Evolutionary conservation across 768 basidiomycete genomes (phyloP).

Genomic region (Suillus variegatus): DNA sequence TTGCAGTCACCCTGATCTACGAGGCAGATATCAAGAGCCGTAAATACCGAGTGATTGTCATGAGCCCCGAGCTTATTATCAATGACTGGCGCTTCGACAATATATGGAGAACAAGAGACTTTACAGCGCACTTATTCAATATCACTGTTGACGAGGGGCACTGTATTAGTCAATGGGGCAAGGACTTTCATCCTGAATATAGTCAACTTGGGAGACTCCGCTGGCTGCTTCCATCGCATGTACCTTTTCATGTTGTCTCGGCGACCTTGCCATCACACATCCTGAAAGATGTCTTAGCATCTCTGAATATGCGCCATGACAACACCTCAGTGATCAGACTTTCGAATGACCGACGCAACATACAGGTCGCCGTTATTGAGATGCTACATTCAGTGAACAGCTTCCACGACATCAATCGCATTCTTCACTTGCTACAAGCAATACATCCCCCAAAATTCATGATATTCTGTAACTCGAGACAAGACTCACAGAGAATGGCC

Average conservation of each 20-base stretch:
- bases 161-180: slow-evolving; percentile 21
- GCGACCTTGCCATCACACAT: no score
- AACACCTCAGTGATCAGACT: no score
- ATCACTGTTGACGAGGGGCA: slow-evolving; percentile 31
- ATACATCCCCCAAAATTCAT: no score
- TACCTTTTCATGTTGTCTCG: no score
- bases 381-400: no score
- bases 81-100: neutral
- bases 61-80: slow-evolving; percentile 41
- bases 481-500: no score
- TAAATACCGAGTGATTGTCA: slow-evolving; percentile 30
- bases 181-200: slow-evolving; percentile 17
- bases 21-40: neutral
- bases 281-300: no score
- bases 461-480: no score
- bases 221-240: neutral
- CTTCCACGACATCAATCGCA: no score
- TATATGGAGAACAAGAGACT: neutral
- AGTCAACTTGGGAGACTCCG: slow-evolving; percentile 15
- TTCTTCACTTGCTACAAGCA: no score
- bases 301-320: no score
- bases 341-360: no score
- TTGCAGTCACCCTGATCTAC: neutral
- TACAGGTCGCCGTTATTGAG: neutral
- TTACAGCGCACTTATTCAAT: slow-evolving; percentile 19